A percentile compares a stretch with the other conserved stretches of the same genome.
phyloP scores from a whole-genome alignment of 257 asterid species.

The Nicotiana undulata region DNA sequence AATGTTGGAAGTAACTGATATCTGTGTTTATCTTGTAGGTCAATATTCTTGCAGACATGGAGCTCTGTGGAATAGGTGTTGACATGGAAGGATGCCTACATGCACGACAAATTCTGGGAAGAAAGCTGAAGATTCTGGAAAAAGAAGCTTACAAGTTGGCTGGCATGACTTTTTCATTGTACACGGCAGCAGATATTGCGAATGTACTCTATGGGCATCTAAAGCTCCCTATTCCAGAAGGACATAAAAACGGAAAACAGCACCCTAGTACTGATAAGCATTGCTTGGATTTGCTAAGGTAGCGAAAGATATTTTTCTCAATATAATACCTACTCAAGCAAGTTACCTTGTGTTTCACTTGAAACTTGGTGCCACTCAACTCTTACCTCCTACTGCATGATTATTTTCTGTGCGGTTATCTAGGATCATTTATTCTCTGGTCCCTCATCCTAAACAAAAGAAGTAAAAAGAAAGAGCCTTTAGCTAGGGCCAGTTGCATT shows the following conservation, averaged over 20 bases:
- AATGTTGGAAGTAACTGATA: background rate
- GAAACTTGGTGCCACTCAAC: background rate
- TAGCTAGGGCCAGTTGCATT: background rate
- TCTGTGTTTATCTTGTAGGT: slow-evolving; percentile 38
- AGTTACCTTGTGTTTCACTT: background rate
- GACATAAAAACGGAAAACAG: slow-evolving; percentile 54
- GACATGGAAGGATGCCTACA: slow-evolving; percentile 94
- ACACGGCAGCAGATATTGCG: slow-evolving; percentile 91
- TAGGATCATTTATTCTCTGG: background rate
- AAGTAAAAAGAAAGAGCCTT: background rate
- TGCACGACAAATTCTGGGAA: slow-evolving; percentile 68
- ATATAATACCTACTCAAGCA: background rate
- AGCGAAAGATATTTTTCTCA: slow-evolving; percentile 13
- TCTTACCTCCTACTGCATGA: background rate
- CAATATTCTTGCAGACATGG: slow-evolving; percentile 89
- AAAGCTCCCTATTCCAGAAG: slow-evolving; percentile 87
- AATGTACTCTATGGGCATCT: slow-evolving; percentile 79
- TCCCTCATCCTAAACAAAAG: background rate
- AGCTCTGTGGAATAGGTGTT: slow-evolving; percentile 90
- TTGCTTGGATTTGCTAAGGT: slow-evolving; percentile 87
- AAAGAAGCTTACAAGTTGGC: slow-evolving; percentile 81
- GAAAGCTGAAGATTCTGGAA: slow-evolving; percentile 68
- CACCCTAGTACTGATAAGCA: slow-evolving; percentile 95
- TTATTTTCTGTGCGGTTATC: background rate
- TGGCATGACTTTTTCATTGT: slow-evolving; percentile 78